phyloP scores from a whole-genome alignment of 345 rosid species.

The Camelina hispida region DNA sequence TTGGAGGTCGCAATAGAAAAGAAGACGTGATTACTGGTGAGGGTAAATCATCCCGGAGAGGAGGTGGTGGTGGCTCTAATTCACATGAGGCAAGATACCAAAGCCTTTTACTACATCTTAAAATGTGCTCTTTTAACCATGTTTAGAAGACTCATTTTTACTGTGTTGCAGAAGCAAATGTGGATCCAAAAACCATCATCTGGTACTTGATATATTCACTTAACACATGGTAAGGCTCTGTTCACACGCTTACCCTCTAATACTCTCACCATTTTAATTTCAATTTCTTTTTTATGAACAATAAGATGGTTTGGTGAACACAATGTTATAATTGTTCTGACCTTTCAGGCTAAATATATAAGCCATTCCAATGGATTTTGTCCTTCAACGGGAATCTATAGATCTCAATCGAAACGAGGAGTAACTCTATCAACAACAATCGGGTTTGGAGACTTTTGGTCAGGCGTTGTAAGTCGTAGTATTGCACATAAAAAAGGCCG shows the following conservation, averaged over 20 bases:
- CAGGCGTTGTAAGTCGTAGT: slow-evolving; percentile 42
- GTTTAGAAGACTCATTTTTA: slow-evolving; percentile 24
- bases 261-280: background rate
- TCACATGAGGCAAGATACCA: slow-evolving; percentile 60
- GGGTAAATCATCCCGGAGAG: slow-evolving; percentile 67
- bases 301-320: slow-evolving; percentile 2
- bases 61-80: slow-evolving; percentile 52
- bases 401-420: slow-evolving; percentile 42
- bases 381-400: slow-evolving; percentile 39
- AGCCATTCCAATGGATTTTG: slow-evolving; percentile 39
- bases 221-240: slow-evolving; percentile 45
- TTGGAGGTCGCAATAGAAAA: slow-evolving; percentile 46
- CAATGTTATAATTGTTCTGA: slow-evolving; percentile 8
- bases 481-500: slow-evolving; percentile 42
- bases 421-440: slow-evolving; percentile 43
- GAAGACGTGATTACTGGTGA: slow-evolving; percentile 51
- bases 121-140: slow-evolving; percentile 16
- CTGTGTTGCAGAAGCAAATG: slow-evolving; percentile 70
- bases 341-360: slow-evolving; percentile 41
- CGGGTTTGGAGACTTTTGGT: slow-evolving; percentile 43
- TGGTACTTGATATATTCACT: slow-evolving; percentile 55
- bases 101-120: background rate
- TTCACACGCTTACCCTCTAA: background rate
- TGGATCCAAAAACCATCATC: slow-evolving; percentile 83
- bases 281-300: background rate